Evolutionary conservation across 1,139 yeast species (phyloP), one percentile per base, ranked within the genome.

Genomic region (Yamadazyma dendronema): DNA sequence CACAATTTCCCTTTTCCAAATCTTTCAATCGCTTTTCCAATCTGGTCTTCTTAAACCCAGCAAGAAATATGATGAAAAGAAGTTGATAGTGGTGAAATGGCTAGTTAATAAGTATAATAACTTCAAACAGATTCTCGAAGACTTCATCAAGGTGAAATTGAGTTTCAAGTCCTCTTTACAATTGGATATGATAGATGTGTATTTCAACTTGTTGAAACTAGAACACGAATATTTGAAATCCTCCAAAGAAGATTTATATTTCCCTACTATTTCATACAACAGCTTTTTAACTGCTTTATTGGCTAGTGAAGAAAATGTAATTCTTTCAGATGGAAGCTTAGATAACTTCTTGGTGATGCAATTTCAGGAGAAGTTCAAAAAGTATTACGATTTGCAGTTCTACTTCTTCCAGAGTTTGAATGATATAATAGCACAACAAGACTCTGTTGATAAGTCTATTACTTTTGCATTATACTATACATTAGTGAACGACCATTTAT

Each of bases 301-400:
- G 35, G 41, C 50, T 11, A 67, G 76, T n/a, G 58, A 65, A 10
- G 59, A 64, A 33, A 69, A 67, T 4, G 57, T 59, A 2, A 43
- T 66, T 3, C 52, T 65, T 27, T 50, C 59, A 3, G 81, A 79
- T 48, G 77, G 77, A 1, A 61, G 78, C 0, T 66, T 71, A 28
- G 72, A 74, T 36, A 78, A 75, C 51, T 74, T 81, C 38, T 49
- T 85, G 17, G 47, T 83, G 6, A 62, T 75, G 40, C 89, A 84
- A 51, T 84, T 86, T 49, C 54, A 72, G 30, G 79, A 74, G 16
- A 67, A 66, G 27, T 80, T 82, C 50, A 53, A 56, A 24, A 67
- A 69, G 41, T 68, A 70, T 54, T 80, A 83, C 69, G 94, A 84
- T 54, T 62, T 84, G 39, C 87, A 82, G 53, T 81, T 66, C 50